Conservation (phyloP, 2,329 filamentous ascomycete genomes). For the Fusarium citri region DNA sequence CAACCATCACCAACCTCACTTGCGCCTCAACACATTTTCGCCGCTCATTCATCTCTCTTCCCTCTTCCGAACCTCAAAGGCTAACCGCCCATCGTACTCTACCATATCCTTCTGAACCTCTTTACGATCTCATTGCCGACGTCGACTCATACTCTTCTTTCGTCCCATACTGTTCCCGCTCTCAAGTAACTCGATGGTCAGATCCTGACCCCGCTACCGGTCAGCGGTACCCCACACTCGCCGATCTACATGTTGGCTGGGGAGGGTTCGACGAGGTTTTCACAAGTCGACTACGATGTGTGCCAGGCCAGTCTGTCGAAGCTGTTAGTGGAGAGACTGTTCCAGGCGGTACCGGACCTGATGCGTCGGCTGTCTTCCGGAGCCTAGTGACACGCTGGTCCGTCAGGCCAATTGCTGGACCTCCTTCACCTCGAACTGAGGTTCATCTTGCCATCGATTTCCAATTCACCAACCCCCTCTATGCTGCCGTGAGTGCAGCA, state of each 20-base stretch:
- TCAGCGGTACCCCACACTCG: slow-evolving; percentile 75
- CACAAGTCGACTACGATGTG: slow-evolving; percentile 81
- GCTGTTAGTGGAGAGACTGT: slow-evolving; percentile 73
- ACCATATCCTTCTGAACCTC: slow-evolving; percentile 74
- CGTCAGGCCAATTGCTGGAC: slow-evolving; percentile 59
- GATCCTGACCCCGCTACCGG: slow-evolving; percentile 59
- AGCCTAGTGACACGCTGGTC: slow-evolving; percentile 78
- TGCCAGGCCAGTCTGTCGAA: slow-evolving; percentile 78
- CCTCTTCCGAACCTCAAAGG: slow-evolving; percentile 62
- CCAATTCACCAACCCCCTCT: slow-evolving; percentile 88
- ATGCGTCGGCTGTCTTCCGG: slow-evolving; percentile 68
- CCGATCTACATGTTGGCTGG: slow-evolving; percentile 87
- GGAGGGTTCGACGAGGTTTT: slow-evolving; percentile 86
- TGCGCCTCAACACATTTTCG: slow-evolving; percentile 41
- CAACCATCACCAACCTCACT: slow-evolving; percentile 34
- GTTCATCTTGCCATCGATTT: slow-evolving; percentile 83
- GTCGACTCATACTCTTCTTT: slow-evolving; percentile 86
- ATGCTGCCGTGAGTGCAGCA: slow-evolving; percentile 82
- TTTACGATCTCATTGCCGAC: slow-evolving; percentile 91
- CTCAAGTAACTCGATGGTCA: slow-evolving; percentile 81
- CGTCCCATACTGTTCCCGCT: slow-evolving; percentile 89
- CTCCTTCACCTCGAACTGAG: slow-evolving; percentile 63
- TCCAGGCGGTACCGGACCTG: slow-evolving; percentile 57
- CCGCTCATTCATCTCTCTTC: slow-evolving; percentile 56
- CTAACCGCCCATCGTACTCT: slow-evolving; percentile 81